Conservation (phyloP, 176 grass and related monocot species). For the Saccharum officinarum region DNA sequence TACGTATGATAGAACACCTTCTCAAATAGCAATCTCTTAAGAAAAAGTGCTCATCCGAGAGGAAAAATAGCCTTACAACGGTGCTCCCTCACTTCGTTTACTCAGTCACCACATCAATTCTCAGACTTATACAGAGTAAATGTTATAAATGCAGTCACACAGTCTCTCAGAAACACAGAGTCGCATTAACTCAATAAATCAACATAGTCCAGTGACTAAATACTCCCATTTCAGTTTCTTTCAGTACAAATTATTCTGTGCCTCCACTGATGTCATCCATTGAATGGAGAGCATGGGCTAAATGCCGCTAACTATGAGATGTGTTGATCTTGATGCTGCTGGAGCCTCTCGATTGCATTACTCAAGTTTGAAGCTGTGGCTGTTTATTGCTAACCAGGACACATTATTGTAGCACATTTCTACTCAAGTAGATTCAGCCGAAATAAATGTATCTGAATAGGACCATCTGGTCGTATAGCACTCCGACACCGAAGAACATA, state of each 20-base stretch:
- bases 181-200: background rate
- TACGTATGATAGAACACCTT: too few relatives aligned
- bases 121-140: background rate
- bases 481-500: constrained; percentile 27
- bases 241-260: background rate
- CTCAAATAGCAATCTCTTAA: too few relatives aligned
- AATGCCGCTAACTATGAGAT: background rate
- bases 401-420: background rate
- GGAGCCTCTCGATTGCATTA: background rate
- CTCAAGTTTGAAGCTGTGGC: background rate
- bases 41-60: too few relatives aligned
- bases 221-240: background rate
- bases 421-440: background rate
- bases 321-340: background rate
- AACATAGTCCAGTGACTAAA: background rate
- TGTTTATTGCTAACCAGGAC: background rate
- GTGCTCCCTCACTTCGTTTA: background rate
- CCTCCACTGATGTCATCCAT: background rate
- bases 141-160: background rate
- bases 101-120: background rate
- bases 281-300: background rate
- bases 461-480: constrained; percentile 29
- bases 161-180: background rate
- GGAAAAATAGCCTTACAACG: too few relatives aligned
- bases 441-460: constrained; percentile 22